phyloP scores from a whole-genome alignment of 352 stramenopile species.

The Aphanomyces euteiches region DNA sequence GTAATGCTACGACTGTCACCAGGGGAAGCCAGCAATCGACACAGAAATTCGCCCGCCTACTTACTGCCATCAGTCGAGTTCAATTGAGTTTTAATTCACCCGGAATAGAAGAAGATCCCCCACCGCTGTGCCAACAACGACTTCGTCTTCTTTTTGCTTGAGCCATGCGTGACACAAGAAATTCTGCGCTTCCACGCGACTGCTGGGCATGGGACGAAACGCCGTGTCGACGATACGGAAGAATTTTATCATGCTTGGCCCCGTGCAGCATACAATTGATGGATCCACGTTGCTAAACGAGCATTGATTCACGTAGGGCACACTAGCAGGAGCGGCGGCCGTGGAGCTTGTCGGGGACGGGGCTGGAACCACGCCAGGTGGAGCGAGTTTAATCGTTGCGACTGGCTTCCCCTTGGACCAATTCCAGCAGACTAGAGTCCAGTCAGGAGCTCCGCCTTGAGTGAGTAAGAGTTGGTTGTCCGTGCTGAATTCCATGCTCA shows the following conservation, averaged over 20 bases:
- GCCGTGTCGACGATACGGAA: conserved; percentile 87
- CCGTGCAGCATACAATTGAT: conserved; percentile 82
- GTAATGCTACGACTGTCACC: conserved; percentile 49
- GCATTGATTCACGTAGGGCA: conserved; percentile 59
- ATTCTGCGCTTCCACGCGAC: conserved; percentile 62
- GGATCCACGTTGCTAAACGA: conserved; percentile 87
- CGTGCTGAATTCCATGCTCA: conserved; percentile 85
- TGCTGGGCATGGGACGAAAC: conserved; percentile 78
- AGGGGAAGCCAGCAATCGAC: conserved; percentile 51
- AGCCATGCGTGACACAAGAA: conserved; percentile 88
- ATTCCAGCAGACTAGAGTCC: conserved; percentile 89
- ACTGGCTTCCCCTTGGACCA: conserved; percentile 89
- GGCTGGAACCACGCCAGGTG: no score
- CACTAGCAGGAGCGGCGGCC: neutral
- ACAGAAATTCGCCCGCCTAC: conserved; percentile 60
- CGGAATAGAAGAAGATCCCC: conserved; percentile 87
- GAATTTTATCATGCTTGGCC: conserved; percentile 80
- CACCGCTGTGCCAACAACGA: conserved; percentile 75
- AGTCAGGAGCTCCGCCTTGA: conserved; percentile 78
- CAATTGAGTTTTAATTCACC: neutral
- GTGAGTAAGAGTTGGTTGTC: conserved; percentile 89
- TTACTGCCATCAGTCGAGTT: neutral
- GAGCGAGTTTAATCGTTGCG: conserved; percentile 58
- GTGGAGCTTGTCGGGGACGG: neutral
- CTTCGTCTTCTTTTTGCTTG: conserved; percentile 84